phyloP scores from a whole-genome alignment of 2,329 filamentous ascomycete species.

The Claviceps sp. region DNA sequence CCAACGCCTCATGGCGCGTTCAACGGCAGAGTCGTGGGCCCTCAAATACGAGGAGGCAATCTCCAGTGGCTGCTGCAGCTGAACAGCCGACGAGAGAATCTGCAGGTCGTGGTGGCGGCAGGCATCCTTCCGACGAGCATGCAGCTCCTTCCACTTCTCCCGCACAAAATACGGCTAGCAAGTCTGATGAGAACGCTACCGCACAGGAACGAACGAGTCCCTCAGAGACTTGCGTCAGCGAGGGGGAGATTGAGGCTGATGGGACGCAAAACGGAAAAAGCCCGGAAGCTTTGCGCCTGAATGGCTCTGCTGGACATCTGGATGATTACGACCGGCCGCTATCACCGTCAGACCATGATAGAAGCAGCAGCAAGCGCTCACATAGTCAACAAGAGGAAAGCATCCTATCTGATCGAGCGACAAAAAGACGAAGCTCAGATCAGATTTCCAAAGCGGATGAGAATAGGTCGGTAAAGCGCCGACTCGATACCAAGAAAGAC shows the following conservation, averaged over 20 bases:
- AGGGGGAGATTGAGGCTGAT: neutral
- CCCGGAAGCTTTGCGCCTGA: neutral
- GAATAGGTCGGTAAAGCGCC: conserved; percentile 11
- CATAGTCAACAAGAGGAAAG: neutral
- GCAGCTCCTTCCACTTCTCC: neutral
- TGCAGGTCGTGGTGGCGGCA: neutral
- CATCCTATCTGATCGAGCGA: neutral
- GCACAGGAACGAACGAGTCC: neutral
- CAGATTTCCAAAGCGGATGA: neutral
- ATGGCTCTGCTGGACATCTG: neutral
- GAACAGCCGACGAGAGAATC: neutral
- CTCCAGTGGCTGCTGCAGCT: neutral
- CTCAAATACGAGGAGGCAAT: conserved; percentile 1
- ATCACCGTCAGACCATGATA: conserved; percentile 1
- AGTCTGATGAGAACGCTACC: neutral
- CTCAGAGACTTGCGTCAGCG: neutral
- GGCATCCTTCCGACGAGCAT: neutral
- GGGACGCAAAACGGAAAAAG: neutral
- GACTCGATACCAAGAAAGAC: conserved; percentile 15
- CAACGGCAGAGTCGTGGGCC: conserved; percentile 2
- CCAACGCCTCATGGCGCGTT: neutral
- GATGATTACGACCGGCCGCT: neutral
- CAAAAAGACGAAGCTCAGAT: conserved; percentile 1
- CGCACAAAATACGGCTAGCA: neutral
- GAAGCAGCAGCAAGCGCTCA: conserved; percentile 1